Conservation (phyloP, 805 yeast genomes). For the Vanderwaltozyma polyspora region DNA sequence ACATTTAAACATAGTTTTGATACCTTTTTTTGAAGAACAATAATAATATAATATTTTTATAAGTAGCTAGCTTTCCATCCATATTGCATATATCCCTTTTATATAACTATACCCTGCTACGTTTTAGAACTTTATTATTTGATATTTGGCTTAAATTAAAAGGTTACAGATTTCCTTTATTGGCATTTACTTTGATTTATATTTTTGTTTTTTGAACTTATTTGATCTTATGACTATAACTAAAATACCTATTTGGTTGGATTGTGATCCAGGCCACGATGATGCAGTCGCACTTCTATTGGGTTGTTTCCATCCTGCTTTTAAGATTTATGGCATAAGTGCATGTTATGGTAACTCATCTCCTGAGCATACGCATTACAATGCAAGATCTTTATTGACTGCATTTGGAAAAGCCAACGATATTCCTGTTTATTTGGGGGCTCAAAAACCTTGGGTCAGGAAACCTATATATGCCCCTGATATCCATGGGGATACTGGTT, state of each 20-base stretch:
- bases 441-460: slow-evolving; percentile 43
- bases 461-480: slow-evolving; percentile 42
- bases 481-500: slow-evolving; percentile 65
- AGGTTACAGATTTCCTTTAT: no score
- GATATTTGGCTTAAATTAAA: no score
- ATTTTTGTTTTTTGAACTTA: no score
- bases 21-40: no score
- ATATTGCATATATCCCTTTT: no score
- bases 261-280: slow-evolving; percentile 90
- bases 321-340: slow-evolving; percentile 55
- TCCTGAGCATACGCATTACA: slow-evolving; percentile 51
- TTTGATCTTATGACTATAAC: slow-evolving; percentile 20
- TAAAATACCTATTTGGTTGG: slow-evolving; percentile 67
- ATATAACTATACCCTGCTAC: no score
- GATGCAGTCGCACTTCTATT: slow-evolving; percentile 68
- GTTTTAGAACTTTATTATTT: no score
- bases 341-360: slow-evolving; percentile 68
- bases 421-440: slow-evolving; percentile 60
- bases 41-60: no score
- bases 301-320: slow-evolving; percentile 47
- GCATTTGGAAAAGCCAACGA: slow-evolving; percentile 36
- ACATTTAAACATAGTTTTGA: no score
- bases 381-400: slow-evolving; percentile 57
- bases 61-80: no score
- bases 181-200: no score